Base-by-base conservation (phyloP, 2,329 filamentous ascomycete species). In the Pseudogymnoascus pannorum region DNA sequence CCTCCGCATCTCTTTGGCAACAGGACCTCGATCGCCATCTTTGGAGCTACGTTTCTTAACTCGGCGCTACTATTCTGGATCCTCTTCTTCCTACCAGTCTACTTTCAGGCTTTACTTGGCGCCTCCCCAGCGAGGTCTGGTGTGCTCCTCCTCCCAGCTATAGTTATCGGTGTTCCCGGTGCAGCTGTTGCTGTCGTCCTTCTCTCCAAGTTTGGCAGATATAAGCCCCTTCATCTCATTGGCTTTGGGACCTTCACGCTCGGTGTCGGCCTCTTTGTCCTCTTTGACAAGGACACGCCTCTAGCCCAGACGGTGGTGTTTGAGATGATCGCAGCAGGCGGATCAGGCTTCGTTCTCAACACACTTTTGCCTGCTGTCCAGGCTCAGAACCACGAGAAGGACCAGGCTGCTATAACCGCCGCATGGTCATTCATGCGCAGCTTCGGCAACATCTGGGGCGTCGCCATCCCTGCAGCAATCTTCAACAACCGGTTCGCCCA, bases 371-470 rank as follows among this genome's bases (percentile, higher is more conserved):
- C 79, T 0, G 76, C 79, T 0, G 70, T 78, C 14, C 74, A 76
- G 66, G 78, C 77, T 0, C 64, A 69, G 0, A 64, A 78, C 1
- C 33, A 67, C 1, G 76, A 78, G 6, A 63, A 63, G 1, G 75
- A 79, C 58, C 68, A 69, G 0, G 67, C 66, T 3, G 14, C 59
- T 5, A 35, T 63, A 8, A 66, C 66, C 1, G 63, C 57, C 5
- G 61, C 60, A 2, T 67, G 40, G 6, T 68, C 72, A 0, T 83
- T 82, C 62, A 67, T 79, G 61, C 75, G 79, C 36, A 75, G 69
- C 60, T 76, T 82, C 31, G 80, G 80, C 2, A 67, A 72, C n/a
- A 75, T 77, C 2, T 77, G 80, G 68, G 80, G 78, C 7, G 72
- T 78, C 1, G 71, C 77, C 0, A 75, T 82, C 22, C 74, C 76